Conservation (phyloP, 352 stramenopile species). For the Phytophthora aleatoria region DNA sequence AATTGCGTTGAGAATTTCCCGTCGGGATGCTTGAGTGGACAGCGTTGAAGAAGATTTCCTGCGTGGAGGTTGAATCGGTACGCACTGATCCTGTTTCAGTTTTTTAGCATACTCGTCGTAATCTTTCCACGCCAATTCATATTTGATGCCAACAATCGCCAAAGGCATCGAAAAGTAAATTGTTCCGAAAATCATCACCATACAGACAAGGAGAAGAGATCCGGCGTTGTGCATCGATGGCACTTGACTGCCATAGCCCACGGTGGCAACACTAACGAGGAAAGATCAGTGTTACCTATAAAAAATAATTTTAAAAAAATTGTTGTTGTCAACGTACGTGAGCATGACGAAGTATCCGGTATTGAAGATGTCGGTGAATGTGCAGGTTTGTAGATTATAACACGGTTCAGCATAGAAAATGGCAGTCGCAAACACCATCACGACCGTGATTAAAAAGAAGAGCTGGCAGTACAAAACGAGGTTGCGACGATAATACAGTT, state of each 20-base stretch:
- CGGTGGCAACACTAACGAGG: slow-evolving; percentile 46
- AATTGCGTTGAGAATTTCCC: slow-evolving; percentile 8
- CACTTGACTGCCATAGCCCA: slow-evolving; percentile 60
- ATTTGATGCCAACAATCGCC: slow-evolving; percentile 60
- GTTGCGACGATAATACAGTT: not conserved
- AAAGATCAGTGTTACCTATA: not conserved
- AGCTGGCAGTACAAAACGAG: slow-evolving; percentile 20
- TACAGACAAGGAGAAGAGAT: slow-evolving; percentile 38
- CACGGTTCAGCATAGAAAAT: slow-evolving; percentile 65
- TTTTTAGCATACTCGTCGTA: slow-evolving; percentile 23
- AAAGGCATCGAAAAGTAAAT: slow-evolving; percentile 66
- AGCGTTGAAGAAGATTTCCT: slow-evolving; percentile 12
- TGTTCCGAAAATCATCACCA: slow-evolving; percentile 63
- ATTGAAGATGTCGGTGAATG: slow-evolving; percentile 70
- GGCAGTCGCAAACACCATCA: slow-evolving; percentile 61
- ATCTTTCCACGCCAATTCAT: slow-evolving; percentile 45
- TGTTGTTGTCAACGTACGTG: slow-evolving; percentile 35
- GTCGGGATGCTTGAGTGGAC: slow-evolving; percentile 3
- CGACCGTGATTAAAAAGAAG: slow-evolving; percentile 57
- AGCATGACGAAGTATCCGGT: slow-evolving; percentile 65
- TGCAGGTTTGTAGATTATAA: slow-evolving; percentile 52
- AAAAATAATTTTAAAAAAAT: not conserved
- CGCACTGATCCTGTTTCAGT: slow-evolving; percentile 1
- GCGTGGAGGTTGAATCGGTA: not conserved
- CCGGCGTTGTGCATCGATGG: slow-evolving; percentile 45